Base-by-base conservation (phyloP, 805 yeast genomes). In the Yamadazyma paraphyllophila region DNA sequence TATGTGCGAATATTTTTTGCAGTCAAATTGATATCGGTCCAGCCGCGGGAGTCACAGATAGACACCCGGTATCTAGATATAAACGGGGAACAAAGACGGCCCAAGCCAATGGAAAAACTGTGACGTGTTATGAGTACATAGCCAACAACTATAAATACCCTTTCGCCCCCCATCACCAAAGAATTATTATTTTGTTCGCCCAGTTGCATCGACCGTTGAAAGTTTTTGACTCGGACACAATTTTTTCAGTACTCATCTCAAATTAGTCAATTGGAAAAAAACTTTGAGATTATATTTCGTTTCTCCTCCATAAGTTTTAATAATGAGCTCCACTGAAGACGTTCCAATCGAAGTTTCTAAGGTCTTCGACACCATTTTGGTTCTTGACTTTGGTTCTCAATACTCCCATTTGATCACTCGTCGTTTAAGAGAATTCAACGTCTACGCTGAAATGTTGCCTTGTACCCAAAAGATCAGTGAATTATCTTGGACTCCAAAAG, bases 391-490 rank as follows among this genome's bases (percentile, higher is more conserved):
- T 64, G 99, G 99, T 52, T 94, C 99, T 50, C 99, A 94, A 75
- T 94, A 94, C 75, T 88, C 97, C 47, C 99, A 94, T 64, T 74
- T 94, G 66, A 90, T 94, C 67, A 91, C 97, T 50, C 86, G 99
- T 73, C 88, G 99, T 73, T 80, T 94, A 58, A 88, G 99, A 78
- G 99, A 94, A 70, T 88, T 91, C 77, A 90, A 94, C 68, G 92
- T 94, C 56, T 94, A 94, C 69, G 98, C 99, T 56, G 99, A 94
- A 74, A 94, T 94, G 99, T 80, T 94, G 54, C 99, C 99, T 57
- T 94, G 99, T 74, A 94, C 99, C 44, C 99, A 95, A 73, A 94
- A 94, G 76, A 92, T 94, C 63, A 66, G 85, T 45, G 97, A 92
- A 56, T 79, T 94, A 59, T 70, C 83, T 49, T 94, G 97, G 95